Base-by-base conservation (phyloP, 2,329 filamentous ascomycete species). In the Sphaerulina vaccinii region DNA sequence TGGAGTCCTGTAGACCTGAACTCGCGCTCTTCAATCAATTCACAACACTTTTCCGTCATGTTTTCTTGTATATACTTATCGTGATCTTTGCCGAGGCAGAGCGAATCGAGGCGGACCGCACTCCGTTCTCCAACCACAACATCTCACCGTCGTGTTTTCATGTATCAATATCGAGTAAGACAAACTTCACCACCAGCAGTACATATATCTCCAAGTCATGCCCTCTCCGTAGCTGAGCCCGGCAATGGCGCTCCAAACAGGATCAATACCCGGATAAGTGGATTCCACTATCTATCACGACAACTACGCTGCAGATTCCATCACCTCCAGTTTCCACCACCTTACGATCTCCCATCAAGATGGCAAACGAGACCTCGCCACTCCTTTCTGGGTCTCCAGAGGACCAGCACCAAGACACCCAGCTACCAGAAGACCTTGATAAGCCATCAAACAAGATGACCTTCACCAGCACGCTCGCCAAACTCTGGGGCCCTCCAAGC, bases 401-500 rank as follows among this genome's bases (percentile, higher is more conserved):
- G 7, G 6, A 23, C 5, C 23, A 40, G 4, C 27, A 37, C 18
- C 42, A 36, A 23, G 22, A 33, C 13, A 35, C 33, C 5, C 45
- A 32, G 15, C 16, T 11, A 9, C 15, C 36, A 40, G 19, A 10
- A 23, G 11, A n/a, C n/a, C 35, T 27, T 16, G 15, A 43, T n/a
- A 35, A 22, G 3, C 7, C 2, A 21, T 11, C 35, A 13, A 23
- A 18, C 16, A 8, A 38, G n/a, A 41, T 32, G 15, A 16, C 39
- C 10, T 15, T 52, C 10, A 11, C 43, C 11, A 33, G 33, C 27
- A 38, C 36, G 7, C 18, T 56, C 16, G 41, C 41, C 16, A 38
- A 33, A 19, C 33, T 56, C 19, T 58, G 56, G 53, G 56, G 52
- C 6, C 42, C 52, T 23, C 45, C 55, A n/a, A 42, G 44, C 21